Evolutionary conservation across 768 basidiomycete species (phyloP).

Genomic region (Lactifluus pinguis): DNA sequence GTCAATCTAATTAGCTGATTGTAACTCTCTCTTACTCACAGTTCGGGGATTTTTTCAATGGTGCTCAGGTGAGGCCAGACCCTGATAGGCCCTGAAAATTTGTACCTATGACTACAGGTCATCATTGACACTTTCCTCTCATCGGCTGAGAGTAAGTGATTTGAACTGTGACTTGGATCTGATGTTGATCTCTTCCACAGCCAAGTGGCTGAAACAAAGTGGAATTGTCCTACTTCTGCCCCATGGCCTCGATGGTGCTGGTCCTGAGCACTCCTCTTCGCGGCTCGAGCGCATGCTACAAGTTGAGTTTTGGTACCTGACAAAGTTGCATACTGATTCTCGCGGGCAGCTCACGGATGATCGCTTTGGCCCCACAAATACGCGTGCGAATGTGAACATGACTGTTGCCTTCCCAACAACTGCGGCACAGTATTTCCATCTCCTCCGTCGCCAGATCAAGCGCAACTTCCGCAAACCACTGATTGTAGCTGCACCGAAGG

Average conservation of each 20-base stretch:
- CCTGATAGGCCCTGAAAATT: neutral
- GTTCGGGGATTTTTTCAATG: slow-evolving; percentile 94
- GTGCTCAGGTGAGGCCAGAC: slow-evolving; percentile 46
- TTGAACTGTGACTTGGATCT: neutral
- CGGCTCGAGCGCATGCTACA: slow-evolving; percentile 88
- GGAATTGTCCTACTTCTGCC: slow-evolving; percentile 80
- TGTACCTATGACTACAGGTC: slow-evolving; percentile 33
- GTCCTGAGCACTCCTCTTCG: slow-evolving; percentile 87
- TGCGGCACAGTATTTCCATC: slow-evolving; percentile 87
- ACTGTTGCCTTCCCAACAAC: slow-evolving; percentile 82
- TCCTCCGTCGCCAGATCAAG: slow-evolving; percentile 77
- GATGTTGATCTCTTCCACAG: slow-evolving; percentile 30
- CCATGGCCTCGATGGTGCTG: slow-evolving; percentile 87
- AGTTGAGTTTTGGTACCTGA: slow-evolving; percentile 29
- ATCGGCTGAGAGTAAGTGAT: slow-evolving; percentile 68
- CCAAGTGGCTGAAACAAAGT: slow-evolving; percentile 92
- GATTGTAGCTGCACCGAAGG: slow-evolving; percentile 79
- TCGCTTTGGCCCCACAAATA: slow-evolving; percentile 32
- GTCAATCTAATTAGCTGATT: neutral
- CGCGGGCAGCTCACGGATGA: slow-evolving; percentile 68
- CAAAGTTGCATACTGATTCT: neutral
- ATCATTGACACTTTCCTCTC: slow-evolving; percentile 86
- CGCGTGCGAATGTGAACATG: slow-evolving; percentile 60
- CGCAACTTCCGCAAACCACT: slow-evolving; percentile 84
- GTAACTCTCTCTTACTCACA: slow-evolving; percentile 21